These are phyloP conservation scores for Chlamydomonas sp. DNA, from an alignment of 139 green algal genomes.

Conservation along the genomic window DNA sequence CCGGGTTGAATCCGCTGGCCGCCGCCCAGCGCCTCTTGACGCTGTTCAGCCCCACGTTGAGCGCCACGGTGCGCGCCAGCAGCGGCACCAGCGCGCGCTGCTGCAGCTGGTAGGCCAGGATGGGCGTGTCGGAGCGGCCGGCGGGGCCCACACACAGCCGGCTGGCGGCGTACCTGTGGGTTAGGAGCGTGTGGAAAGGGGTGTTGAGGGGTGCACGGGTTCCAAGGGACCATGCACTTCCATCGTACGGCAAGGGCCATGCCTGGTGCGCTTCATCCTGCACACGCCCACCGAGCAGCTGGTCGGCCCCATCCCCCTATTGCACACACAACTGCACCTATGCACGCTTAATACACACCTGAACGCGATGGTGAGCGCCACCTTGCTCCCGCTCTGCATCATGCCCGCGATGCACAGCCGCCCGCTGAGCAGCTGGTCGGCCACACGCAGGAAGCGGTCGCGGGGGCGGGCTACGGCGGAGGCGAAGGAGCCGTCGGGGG, in stretches of 20 bases:
- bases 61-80: constrained; percentile 82
- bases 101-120: constrained; percentile 93
- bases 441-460: constrained; percentile 85
- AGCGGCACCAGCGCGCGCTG: constrained; percentile 85
- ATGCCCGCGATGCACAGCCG: constrained; percentile 93
- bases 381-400: constrained; percentile 85
- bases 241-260: background rate
- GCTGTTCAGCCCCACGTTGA: constrained; percentile 88
- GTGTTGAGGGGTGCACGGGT: background rate
- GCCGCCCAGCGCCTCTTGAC: constrained; percentile 83
- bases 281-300: background rate
- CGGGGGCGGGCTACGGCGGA: constrained; percentile 69
- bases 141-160: constrained; percentile 84
- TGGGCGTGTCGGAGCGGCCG: constrained; percentile 85
- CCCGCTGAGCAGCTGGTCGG: constrained; percentile 91
- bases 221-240: background rate
- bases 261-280: background rate
- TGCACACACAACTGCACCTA: too few relatives aligned
- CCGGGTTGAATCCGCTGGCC: constrained; percentile 76
- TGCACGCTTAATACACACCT: constrained; percentile 21
- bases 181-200: background rate
- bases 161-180: constrained; percentile 73
- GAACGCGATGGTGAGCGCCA: constrained; percentile 75
- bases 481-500: constrained; percentile 73
- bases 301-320: too few relatives aligned